Evolutionary conservation across 768 basidiomycete species (phyloP), one percentile per base, ranked within the genome.

Genomic region (Mycena kentingensis): DNA sequence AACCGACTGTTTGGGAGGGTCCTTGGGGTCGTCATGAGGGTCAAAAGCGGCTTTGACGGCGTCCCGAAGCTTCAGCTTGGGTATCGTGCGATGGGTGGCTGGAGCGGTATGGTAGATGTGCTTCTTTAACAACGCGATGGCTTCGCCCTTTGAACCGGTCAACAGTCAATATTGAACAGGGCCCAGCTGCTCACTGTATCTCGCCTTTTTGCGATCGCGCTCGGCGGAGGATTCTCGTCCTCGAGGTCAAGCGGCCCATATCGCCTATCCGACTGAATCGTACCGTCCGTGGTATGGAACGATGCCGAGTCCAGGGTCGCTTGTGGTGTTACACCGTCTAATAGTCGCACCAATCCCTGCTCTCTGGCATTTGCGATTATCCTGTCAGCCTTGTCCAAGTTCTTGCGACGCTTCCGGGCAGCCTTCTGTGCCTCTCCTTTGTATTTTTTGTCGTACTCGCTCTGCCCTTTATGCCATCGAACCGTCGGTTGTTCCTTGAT

Each of bases 401-500:
- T 72, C 57, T 74, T 77, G 24, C 60, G 63, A 46, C 83, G 71
- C 32, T 77, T 61, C 41, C 73, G 73, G 16, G 78, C 57, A 4
- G 78, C 78, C 16, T 65, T 71, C 39, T 73, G 63, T 13, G 79
- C 78, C 0, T 65, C 46, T 24, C 64, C 63, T 41, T 67, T 68
- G 66, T 74, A 87, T 57, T 70, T 74, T 60, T 73, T 69, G 64
- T 88, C 84, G 86, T 87, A 87, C 28, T 75, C 62, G 19, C 76
- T 71, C 65, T 85, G 84, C 7, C 85, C 83, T 3, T 70, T 66
- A 13, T 81, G 64, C 78, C 88, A 93, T n/a, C 84, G 76, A 63
- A 78, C 73, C 0, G 82, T 82, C 0, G 87, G 84, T 0, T 72
- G 81, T 67, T 91, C 90, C 65, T 87, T 90, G 65, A 93, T 82